Evolutionary conservation across 1,284 basidiomycete species (phyloP).

Genomic region (Malassezia equina): DNA sequence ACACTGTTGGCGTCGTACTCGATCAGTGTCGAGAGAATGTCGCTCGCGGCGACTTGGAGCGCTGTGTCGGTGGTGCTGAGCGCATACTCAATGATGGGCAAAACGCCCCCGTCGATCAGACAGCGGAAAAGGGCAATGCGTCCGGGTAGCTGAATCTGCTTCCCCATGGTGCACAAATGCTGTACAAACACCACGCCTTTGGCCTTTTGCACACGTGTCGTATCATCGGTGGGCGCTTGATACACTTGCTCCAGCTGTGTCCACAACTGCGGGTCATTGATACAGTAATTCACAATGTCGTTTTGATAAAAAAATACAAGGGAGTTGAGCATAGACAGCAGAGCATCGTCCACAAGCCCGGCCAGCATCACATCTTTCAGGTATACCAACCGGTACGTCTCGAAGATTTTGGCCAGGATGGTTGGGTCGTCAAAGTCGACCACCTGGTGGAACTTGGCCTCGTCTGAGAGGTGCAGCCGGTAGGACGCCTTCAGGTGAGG

Average conservation of each 20-base stretch:
- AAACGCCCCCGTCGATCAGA: constrained; percentile 74
- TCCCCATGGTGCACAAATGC: constrained; percentile 87
- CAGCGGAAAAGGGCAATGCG: constrained; percentile 79
- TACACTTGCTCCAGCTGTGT: constrained; percentile 68
- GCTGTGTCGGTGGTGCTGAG: constrained; percentile 52
- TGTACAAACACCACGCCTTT: constrained; percentile 62
- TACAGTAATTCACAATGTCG: constrained; percentile 85
- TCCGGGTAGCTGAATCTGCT: constrained; percentile 80
- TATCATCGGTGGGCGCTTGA: constrained; percentile 20
- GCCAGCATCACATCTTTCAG: constrained; percentile 96
- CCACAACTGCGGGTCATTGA: constrained; percentile 66
- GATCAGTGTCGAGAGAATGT: constrained; percentile 73
- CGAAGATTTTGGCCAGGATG: constrained; percentile 62
- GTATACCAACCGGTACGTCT: constrained; percentile 90
- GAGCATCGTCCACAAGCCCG: constrained; percentile 84
- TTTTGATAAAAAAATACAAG: constrained; percentile 98
- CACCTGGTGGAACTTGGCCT: constrained; percentile 59
- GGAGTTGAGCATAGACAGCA: constrained; percentile 90
- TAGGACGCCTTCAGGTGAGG: constrained; percentile 90
- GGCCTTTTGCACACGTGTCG: constrained; percentile 15
- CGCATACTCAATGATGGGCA: constrained; percentile 75
- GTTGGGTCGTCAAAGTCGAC: constrained; percentile 39
- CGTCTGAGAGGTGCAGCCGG: constrained; percentile 75
- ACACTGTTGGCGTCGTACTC: constrained; percentile 87
- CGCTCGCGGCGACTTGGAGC: constrained; percentile 71